phyloP scores from a whole-genome alignment of 495 filamentous ascomycete genomes.

The Aspergillus indologenus region DNA sequence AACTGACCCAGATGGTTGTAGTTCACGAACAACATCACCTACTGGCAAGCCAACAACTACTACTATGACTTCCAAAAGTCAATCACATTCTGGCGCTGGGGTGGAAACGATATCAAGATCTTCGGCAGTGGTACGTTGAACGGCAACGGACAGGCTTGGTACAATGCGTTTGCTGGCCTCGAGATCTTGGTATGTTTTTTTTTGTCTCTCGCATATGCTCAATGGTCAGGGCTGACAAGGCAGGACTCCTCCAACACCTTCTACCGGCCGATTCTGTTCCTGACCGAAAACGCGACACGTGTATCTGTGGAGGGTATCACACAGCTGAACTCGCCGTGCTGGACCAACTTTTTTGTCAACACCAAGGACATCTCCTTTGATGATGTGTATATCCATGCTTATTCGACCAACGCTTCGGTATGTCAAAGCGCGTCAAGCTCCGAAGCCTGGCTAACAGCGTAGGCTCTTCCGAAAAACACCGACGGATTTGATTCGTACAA shows the following conservation, averaged over 20 bases:
- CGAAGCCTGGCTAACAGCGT: background rate
- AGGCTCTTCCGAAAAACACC: constrained; percentile 52
- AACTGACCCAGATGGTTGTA: constrained; percentile 12
- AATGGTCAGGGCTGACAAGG: background rate
- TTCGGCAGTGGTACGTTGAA: constrained; percentile 51
- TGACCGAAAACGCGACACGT: constrained; percentile 54
- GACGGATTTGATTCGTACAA: constrained; percentile 58
- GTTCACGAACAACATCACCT: constrained; percentile 57
- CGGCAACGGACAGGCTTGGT: constrained; percentile 54
- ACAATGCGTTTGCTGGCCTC: constrained; percentile 44
- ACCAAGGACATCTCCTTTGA: constrained; percentile 52
- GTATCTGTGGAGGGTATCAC: constrained; percentile 54
- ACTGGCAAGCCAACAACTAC: constrained; percentile 58
- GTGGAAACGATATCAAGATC: constrained; percentile 55
- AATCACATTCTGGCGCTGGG: constrained; percentile 61
- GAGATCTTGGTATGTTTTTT: constrained; percentile 43
- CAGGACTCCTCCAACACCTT: constrained; percentile 51
- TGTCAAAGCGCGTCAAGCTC: background rate
- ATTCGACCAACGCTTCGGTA: constrained; percentile 49
- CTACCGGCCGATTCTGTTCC: constrained; percentile 54
- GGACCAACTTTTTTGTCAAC: constrained; percentile 56
- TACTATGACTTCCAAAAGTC: constrained; percentile 56
- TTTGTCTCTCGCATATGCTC: background rate
- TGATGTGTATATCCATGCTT: constrained; percentile 51
- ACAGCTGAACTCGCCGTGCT: constrained; percentile 56